Percentiles rank a stretch among this genome's conserved stretches.
Conservation (phyloP, 805 yeast genomes). For the Candida odintsovae region DNA sequence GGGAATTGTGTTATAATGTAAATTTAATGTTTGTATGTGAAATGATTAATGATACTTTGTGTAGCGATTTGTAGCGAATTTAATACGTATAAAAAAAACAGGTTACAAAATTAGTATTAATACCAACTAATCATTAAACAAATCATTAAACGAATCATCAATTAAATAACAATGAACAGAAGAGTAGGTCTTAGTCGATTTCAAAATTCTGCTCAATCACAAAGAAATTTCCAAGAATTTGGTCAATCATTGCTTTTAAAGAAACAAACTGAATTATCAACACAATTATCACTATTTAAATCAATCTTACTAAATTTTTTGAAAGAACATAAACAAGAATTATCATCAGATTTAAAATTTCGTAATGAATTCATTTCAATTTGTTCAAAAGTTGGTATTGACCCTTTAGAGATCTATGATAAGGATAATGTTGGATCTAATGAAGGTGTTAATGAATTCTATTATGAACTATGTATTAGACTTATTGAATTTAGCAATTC, state of each 20-base stretch:
- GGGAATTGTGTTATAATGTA: not conserved
- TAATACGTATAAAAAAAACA: too few relatives aligned
- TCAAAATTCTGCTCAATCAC: constrained; percentile 22
- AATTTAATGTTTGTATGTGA: not conserved
- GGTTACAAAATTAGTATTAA: too few relatives aligned
- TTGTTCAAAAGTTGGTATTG: constrained; percentile 78
- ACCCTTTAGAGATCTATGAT: constrained; percentile 49
- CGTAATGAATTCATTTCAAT: constrained; percentile 68
- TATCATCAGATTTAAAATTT: constrained; percentile 57
- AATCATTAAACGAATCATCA: too few relatives aligned
- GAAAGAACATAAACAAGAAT: constrained; percentile 60
- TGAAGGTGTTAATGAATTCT: constrained; percentile 39
- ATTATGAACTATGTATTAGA: constrained; percentile 63
- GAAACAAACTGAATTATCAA: constrained; percentile 55
- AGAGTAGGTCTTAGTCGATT: constrained; percentile 43
- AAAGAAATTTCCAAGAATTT: constrained; percentile 12
- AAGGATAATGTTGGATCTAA: constrained; percentile 18
- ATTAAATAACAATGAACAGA: too few relatives aligned
- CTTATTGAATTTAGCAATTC: constrained; percentile 71
- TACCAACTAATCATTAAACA: too few relatives aligned
- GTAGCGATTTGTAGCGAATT: not conserved
- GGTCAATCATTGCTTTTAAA: constrained; percentile 30
- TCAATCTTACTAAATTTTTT: constrained; percentile 73
- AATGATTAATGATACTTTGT: too few relatives aligned
- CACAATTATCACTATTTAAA: constrained; percentile 75